Evolutionary conservation across 768 basidiomycete species (phyloP).

Genomic region (Russula vinacea): DNA sequence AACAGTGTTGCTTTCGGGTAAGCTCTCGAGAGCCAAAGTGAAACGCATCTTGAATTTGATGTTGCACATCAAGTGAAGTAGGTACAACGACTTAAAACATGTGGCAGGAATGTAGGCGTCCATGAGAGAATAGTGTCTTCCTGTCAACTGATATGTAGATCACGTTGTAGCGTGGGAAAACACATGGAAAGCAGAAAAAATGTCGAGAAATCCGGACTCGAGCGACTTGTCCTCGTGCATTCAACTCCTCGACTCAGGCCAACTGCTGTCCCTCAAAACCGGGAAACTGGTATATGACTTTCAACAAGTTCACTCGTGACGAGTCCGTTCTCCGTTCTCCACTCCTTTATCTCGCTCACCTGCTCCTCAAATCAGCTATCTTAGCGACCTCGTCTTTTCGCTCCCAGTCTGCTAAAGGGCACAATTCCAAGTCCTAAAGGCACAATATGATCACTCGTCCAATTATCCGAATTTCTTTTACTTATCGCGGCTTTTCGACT

Average conservation of each 20-base stretch:
- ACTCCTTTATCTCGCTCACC: conserved; percentile 32
- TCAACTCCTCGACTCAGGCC: neutral
- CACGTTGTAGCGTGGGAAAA: conserved; percentile 1
- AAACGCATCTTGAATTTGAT: neutral
- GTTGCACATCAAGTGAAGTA: neutral
- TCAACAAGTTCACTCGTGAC: conserved; percentile 85
- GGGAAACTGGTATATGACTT: conserved; percentile 58
- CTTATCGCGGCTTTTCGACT: conserved; percentile 64
- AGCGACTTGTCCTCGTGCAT: neutral
- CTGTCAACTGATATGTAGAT: neutral
- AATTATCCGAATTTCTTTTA: conserved; percentile 47
- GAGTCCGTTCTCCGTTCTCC: conserved; percentile 51
- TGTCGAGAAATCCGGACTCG: neutral
- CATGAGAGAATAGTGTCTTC: no score
- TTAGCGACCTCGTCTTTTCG: conserved; percentile 88
- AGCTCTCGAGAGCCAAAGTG: neutral
- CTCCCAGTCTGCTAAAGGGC: conserved; percentile 46
- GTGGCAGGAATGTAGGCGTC: neutral
- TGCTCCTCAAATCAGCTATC: conserved; percentile 53
- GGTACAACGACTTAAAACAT: neutral
- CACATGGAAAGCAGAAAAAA: neutral
- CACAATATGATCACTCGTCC: conserved; percentile 55
- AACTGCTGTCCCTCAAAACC: neutral
- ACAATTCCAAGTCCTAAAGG: conserved; percentile 34
- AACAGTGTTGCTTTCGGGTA: neutral